Percentiles rank a stretch among this genome's conserved stretches.
Conservation (phyloP, 345 rosid genomes). For the Orychophragmus violaceus region DNA sequence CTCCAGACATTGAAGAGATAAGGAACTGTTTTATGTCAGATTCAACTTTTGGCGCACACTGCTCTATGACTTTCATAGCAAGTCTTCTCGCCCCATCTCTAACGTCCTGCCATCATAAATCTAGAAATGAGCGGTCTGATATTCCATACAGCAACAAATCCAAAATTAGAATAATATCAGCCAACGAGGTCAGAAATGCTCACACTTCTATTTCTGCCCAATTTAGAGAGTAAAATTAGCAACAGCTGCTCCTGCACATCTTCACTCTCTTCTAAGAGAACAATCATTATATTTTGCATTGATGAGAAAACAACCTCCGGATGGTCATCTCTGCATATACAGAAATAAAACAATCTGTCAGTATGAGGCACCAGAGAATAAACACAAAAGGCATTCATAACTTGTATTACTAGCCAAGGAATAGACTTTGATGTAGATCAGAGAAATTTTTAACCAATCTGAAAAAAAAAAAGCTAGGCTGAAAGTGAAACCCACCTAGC, state of each 20-base stretch:
- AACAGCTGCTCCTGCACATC: constrained; percentile 77
- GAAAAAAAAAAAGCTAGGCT: neutral
- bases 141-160: neutral
- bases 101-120: constrained; percentile 48
- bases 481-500: constrained; percentile 62
- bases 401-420: neutral
- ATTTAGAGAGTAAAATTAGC: constrained; percentile 55
- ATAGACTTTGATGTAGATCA: neutral
- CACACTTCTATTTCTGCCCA: constrained; percentile 75
- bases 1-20: constrained; percentile 83
- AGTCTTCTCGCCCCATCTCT: constrained; percentile 68
- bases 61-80: constrained; percentile 84
- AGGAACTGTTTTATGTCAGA: constrained; percentile 80
- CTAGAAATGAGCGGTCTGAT: constrained; percentile 21
- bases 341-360: constrained; percentile 4
- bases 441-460: neutral
- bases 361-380: neutral
- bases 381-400: neutral
- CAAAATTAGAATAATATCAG: neutral
- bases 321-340: constrained; percentile 80
- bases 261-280: constrained; percentile 91
- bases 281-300: constrained; percentile 83
- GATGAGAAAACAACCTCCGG: constrained; percentile 79
- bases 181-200: constrained; percentile 27
- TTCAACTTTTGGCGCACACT: constrained; percentile 82